A percentile compares a stretch with the other conserved stretches of the same genome.
These are phyloP conservation scores for Rhododendron mucronatum DNA, from an alignment of 148 eudicot genomes.

Conservation along the genomic window DNA sequence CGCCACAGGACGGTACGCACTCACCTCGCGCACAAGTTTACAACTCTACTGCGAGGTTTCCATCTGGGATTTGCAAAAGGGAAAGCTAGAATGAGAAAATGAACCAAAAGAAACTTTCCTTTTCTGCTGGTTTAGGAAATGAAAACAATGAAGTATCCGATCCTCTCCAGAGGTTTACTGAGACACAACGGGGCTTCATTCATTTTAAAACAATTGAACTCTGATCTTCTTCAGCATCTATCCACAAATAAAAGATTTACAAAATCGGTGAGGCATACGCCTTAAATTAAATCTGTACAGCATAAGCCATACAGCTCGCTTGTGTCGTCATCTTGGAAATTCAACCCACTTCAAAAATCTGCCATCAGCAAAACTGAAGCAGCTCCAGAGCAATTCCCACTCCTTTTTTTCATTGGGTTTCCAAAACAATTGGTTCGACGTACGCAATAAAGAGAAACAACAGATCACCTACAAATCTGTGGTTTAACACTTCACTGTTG, in stretches of 20 bases:
- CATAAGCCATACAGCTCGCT: background rate
- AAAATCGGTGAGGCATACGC: background rate
- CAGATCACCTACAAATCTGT: background rate
- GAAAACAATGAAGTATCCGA: background rate
- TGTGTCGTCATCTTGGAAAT: background rate
- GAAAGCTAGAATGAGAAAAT: background rate
- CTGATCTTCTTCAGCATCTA: background rate
- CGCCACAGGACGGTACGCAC: background rate
- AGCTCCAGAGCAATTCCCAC: background rate
- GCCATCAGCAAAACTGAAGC: background rate
- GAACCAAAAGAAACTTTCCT: background rate
- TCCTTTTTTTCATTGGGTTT: background rate
- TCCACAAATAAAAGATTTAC: background rate
- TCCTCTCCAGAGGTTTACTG: background rate
- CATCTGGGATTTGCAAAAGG: background rate
- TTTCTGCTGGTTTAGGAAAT: background rate
- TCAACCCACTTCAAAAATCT: background rate
- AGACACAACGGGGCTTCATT: background rate
- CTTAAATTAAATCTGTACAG: background rate
- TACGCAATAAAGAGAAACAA: background rate
- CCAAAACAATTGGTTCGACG: background rate
- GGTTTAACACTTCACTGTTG: slow-evolving; percentile 15
- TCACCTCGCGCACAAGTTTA: background rate
- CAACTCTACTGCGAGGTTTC: background rate
- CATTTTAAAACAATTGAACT: background rate